These are phyloP conservation scores for Aureobasidium sp. DNA, from an alignment of 2,329 filamentous ascomycete species.

Conservation along the genomic window DNA sequence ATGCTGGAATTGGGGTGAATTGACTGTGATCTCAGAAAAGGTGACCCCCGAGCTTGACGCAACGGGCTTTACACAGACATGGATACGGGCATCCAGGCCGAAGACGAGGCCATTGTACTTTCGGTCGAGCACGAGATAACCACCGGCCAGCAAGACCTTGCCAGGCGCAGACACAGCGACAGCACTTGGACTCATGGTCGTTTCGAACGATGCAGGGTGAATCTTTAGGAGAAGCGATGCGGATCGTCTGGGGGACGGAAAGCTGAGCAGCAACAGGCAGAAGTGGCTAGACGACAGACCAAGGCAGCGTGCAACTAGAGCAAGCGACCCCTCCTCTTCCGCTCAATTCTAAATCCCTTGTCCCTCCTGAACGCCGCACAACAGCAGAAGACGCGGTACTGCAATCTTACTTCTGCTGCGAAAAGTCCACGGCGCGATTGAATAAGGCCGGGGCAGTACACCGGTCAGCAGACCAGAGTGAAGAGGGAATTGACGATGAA, in stretches of 20 bases:
- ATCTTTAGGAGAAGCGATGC: constrained; percentile 13
- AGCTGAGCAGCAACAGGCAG: background rate
- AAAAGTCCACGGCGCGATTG: background rate
- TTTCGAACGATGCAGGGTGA: background rate
- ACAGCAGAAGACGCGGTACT: background rate
- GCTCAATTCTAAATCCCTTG: constrained; percentile 5
- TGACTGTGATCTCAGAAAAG: constrained; percentile 69
- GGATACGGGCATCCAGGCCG: constrained; percentile 57
- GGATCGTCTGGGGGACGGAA: background rate
- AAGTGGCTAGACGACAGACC: constrained; percentile 1
- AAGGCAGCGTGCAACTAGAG: background rate
- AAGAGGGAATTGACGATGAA: constrained; percentile 9
- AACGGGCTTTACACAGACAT: constrained; percentile 51
- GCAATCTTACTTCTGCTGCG: constrained; percentile 7
- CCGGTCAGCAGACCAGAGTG: constrained; percentile 11
- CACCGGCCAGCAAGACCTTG: constrained; percentile 90
- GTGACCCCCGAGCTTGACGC: constrained; percentile 54
- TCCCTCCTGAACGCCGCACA: constrained; percentile 6
- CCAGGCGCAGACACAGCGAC: constrained; percentile 74
- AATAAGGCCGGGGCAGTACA: background rate
- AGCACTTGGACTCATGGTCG: constrained; percentile 18
- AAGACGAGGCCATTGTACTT: constrained; percentile 69
- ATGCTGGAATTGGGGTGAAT: constrained; percentile 82
- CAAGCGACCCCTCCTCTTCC: background rate
- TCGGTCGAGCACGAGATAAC: constrained; percentile 89